These are phyloP conservation scores for Trichoderma atroviride DNA, from an alignment of 2,329 filamentous ascomycete genomes.

Conservation along the genomic window DNA sequence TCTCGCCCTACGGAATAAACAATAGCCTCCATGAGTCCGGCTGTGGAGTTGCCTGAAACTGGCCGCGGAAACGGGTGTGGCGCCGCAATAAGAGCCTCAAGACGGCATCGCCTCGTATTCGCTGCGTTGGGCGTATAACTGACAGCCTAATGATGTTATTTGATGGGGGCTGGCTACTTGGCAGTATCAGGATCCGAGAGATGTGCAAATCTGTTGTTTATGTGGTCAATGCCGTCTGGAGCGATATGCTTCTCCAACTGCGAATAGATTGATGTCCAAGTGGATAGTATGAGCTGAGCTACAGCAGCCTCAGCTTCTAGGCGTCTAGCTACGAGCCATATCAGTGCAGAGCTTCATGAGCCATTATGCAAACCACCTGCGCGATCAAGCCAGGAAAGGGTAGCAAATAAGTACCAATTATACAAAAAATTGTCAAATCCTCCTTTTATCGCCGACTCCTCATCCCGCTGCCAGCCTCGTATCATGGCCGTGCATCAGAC, in stretches of 20 bases:
- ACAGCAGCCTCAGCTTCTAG: too few species aligned
- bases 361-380: too few species aligned
- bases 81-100: not conserved
- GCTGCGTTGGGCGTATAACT: not conserved
- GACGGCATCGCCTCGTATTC: not conserved
- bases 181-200: not conserved
- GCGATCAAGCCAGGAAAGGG: too few species aligned
- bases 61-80: conserved; percentile 8
- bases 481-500: conserved; percentile 1
- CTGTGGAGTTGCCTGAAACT: not conserved
- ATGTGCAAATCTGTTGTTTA: not conserved
- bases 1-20: not conserved
- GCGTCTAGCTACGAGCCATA: too few species aligned
- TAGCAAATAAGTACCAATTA: too few species aligned
- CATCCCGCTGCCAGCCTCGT: not conserved
- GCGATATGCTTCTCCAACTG: not conserved
- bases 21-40: not conserved
- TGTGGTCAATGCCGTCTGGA: not conserved
- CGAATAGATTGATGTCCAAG: too few species aligned
- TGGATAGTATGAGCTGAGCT: too few species aligned
- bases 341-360: too few species aligned
- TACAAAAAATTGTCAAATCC: too few species aligned
- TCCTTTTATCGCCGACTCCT: not conserved
- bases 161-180: not conserved
- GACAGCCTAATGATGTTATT: not conserved